Conservation (phyloP, 1,139 yeast species). For the Geotrichum histeridarum region DNA sequence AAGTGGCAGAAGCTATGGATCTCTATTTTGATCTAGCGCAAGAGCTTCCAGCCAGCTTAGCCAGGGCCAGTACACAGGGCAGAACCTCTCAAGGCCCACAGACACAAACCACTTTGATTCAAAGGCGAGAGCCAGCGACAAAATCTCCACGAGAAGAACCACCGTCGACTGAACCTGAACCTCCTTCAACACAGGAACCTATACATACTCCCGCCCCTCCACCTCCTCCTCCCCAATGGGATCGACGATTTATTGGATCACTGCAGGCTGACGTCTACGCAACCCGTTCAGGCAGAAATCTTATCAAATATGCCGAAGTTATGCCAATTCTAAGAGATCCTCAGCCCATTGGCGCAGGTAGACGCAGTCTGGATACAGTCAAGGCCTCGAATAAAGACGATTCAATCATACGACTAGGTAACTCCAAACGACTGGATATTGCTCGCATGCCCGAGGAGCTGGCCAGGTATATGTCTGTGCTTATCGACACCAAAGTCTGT, state of each 20-base stretch:
- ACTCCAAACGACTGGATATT: conserved; percentile 49
- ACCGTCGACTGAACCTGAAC: neutral
- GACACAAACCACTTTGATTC: too few species aligned
- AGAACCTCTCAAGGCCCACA: too few species aligned
- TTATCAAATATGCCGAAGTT: conserved; percentile 49
- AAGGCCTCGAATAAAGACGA: conserved; percentile 26
- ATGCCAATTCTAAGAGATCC: conserved; percentile 38
- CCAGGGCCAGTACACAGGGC: too few species aligned
- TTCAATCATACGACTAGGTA: conserved; percentile 35
- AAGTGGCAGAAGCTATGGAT: conserved; percentile 33
- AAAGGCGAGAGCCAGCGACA: too few species aligned
- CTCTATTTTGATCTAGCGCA: conserved; percentile 26
- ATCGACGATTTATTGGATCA: conserved; percentile 55
- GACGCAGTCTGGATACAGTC: neutral
- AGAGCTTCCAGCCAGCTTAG: too few species aligned
- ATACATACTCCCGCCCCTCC: neutral
- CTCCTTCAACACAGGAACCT: neutral
- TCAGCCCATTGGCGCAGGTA: conserved; percentile 5
- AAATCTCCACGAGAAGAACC: too few species aligned
- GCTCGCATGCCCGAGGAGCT: conserved; percentile 74
- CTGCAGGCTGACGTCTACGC: conserved; percentile 76
- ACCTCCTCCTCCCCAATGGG: conserved; percentile 27
- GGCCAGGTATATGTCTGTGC: conserved; percentile 63
- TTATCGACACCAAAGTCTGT: conserved; percentile 55
- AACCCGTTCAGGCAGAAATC: conserved; percentile 61